Evolutionary conservation across 1,284 basidiomycete species (phyloP), one percentile per base, ranked within the genome.

Genomic region (Boletus semigastroideus): DNA sequence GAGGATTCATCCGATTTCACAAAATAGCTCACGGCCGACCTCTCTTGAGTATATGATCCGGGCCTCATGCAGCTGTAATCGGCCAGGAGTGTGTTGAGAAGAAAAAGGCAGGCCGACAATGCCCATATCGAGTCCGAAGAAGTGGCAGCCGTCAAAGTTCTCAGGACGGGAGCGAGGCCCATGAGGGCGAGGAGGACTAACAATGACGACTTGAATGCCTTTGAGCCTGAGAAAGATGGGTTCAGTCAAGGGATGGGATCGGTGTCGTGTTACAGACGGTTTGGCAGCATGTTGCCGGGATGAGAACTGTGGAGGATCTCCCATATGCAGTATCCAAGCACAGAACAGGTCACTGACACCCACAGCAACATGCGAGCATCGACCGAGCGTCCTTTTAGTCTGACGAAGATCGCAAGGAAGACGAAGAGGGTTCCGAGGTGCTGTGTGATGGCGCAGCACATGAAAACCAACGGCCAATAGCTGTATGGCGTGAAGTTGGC

Each of bases 81-180:
- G 4, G 83, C 84, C 12, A 92, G 68, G 34, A 87, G 70, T 5
- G 83, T 71, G 64, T 86, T 84, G 38, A 87, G 69, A 38, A 76
- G 69, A 61, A 90, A 84, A 31, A 93, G 75, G 57, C 74, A 73
- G 13, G 81, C 80, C 42, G 92, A 84, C 42, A 98, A 73, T 8
- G 95, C 95, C 94, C 94, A 98, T 59, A 98, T 97, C 25, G 93
- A 94, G 69, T 99, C 97, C 13, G 88, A 90, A 17, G 96, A 98
- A 1, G 95, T 98, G 9, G 95, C 92, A 38, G 92, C 91, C 12
- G 94, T 97, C 59, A 99, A 74, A 1, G 95, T 98, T 57, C 90
- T 83, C 51, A 99, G 74, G 5, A 98, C 90, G 1, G 97, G 97
- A 0, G 94, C 89, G 40, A 98, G 78, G 6, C 94, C 87, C 71